Evolutionary conservation across 2,329 filamentous ascomycete species (phyloP).

Genomic region (Dendrostoma leiphaemia): DNA sequence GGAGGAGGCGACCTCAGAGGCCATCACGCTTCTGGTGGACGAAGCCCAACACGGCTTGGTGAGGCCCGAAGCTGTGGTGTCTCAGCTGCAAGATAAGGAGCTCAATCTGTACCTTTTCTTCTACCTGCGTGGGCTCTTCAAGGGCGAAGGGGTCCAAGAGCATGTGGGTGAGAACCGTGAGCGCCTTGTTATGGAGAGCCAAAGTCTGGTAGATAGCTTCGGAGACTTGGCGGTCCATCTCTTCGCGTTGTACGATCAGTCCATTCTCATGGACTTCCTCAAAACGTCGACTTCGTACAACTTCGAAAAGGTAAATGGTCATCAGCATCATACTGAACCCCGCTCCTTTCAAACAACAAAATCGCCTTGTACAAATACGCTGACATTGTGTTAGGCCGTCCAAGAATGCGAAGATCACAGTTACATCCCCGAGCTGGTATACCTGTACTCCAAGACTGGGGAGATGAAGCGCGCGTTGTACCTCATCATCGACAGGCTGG

Average conservation of each 20-base stretch:
- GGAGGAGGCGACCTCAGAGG: constrained; percentile 76
- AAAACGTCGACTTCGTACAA: constrained; percentile 81
- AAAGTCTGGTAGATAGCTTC: constrained; percentile 77
- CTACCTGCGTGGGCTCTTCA: constrained; percentile 86
- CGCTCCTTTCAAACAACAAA: not conserved
- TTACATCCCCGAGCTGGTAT: constrained; percentile 91
- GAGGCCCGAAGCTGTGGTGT: constrained; percentile 71
- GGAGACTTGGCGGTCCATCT: constrained; percentile 83
- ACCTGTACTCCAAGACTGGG: constrained; percentile 91
- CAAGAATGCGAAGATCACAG: constrained; percentile 76
- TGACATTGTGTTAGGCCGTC: constrained; percentile 48
- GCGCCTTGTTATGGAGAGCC: constrained; percentile 56
- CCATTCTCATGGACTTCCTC: constrained; percentile 82
- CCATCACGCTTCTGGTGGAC: constrained; percentile 81
- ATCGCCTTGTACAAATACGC: not conserved
- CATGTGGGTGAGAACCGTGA: constrained; percentile 54
- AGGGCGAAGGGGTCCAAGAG: constrained; percentile 63
- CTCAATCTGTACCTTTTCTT: constrained; percentile 81
- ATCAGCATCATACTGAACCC: not conserved
- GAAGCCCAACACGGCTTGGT: constrained; percentile 90
- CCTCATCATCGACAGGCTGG: constrained; percentile 90
- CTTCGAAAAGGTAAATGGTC: constrained; percentile 65
- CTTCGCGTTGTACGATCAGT: constrained; percentile 80
- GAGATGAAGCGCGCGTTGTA: constrained; percentile 89
- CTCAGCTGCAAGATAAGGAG: constrained; percentile 68